Conservation (phyloP, 495 filamentous ascomycete genomes). For the Alectoria sarmentosa region DNA sequence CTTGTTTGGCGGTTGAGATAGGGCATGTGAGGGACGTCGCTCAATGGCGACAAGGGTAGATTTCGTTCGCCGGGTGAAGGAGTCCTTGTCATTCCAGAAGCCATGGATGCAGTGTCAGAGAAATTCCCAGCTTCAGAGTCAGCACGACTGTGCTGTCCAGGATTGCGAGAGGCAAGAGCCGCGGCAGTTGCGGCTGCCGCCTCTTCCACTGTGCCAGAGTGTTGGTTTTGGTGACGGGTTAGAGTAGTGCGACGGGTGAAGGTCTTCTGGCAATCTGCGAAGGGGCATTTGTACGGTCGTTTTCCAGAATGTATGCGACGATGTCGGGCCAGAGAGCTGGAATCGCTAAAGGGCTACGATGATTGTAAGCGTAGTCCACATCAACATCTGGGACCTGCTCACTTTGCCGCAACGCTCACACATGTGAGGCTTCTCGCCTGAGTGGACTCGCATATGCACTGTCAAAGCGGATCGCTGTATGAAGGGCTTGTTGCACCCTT, state of each 20-base stretch:
- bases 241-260: conserved; percentile 93
- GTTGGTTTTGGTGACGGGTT: conserved; percentile 92
- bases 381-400: conserved; percentile 22
- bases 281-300: conserved; percentile 95
- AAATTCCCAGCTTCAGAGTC: conserved; percentile 72
- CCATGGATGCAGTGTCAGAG: conserved; percentile 73
- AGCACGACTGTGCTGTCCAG: conserved; percentile 49
- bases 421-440: conserved; percentile 96
- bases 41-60: conserved; percentile 69
- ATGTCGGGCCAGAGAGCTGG: conserved; percentile 89
- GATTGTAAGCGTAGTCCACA: conserved; percentile 26
- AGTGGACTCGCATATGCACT: conserved; percentile 91
- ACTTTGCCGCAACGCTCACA: conserved; percentile 97
- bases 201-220: conserved; percentile 92
- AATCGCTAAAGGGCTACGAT: conserved; percentile 91
- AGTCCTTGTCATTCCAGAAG: conserved; percentile 48
- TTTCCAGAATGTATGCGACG: conserved; percentile 94
- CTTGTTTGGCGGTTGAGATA: conserved; percentile 60
- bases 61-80: conserved; percentile 76
- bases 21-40: conserved; percentile 66
- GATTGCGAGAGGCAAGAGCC: conserved; percentile 56
- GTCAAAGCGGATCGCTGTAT: conserved; percentile 97
- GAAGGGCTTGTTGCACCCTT: conserved; percentile 89
- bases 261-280: conserved; percentile 96
- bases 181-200: conserved; percentile 84